Base-by-base conservation (phyloP, 1,284 basidiomycete genomes). In the Ustilago cynodontis region DNA sequence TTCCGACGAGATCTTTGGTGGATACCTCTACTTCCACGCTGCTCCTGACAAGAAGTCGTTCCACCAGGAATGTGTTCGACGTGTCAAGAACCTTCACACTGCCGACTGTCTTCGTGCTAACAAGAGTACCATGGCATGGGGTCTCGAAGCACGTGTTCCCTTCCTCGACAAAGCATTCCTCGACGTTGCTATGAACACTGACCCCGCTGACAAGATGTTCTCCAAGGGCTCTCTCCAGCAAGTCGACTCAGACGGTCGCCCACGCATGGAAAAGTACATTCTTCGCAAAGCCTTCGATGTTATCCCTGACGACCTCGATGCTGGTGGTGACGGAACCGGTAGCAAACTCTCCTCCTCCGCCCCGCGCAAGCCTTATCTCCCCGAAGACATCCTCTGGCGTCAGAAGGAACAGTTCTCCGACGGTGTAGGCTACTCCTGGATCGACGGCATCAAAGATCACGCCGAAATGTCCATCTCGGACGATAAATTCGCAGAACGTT, bases 51-150 rank as follows among this genome's bases (percentile, higher is more conserved):
- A 91, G 60, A 88, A 88, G 77, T 92, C 94, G 22, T 98, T 99
- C 90, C 94, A 99, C 88, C 93, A 97, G 86, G 97, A 99, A 88
- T 92, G 91, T 81, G 93, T 98, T 59, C 92, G 92, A 84, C 92
- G 97, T 47, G 95, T 98, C 82, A 99, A 99, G 89, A 96, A 98
- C 89, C 89, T 99, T 60, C 96, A 99, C 88, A 98, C 96, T 2
- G 90, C 97, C 43, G 97, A 99, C 87, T 99, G 97, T 87, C 90
- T 99, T 71, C 92, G 97, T 70, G 97, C 97, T 72, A 99, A 99
- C 91, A 99, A 99, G 93, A 95, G 94, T 52, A 99, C 97, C 9
- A 99, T 99, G 97, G 97, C 97, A 1, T 99, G 97, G 96, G 97
- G 97, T 77, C 91, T 99, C 59, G 97, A 99, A 87, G 95, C 96